phyloP scores from a whole-genome alignment of 2,329 filamentous ascomycete genomes.

The Aspergillus phoenicis region DNA sequence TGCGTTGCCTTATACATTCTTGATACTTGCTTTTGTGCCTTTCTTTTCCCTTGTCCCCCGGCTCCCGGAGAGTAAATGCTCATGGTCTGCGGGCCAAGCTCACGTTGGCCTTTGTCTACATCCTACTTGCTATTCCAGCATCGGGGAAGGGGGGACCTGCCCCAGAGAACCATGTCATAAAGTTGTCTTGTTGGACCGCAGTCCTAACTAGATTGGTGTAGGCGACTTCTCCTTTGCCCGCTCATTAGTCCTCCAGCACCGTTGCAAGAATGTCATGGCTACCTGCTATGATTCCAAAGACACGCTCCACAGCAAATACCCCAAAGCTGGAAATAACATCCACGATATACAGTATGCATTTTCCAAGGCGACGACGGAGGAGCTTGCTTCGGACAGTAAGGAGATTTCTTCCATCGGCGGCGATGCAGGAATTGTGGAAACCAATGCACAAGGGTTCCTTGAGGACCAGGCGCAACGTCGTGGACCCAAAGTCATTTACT shows the following conservation, averaged over 20 bases:
- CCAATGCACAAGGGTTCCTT: constrained; percentile 10
- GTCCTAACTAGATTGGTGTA: constrained; percentile 19
- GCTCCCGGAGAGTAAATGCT: neutral
- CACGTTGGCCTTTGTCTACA: neutral
- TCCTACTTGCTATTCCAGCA: neutral
- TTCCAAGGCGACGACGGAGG: neutral
- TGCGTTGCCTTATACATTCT: neutral
- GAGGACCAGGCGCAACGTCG: constrained; percentile 19
- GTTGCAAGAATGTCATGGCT: constrained; percentile 44
- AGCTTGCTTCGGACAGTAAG: neutral
- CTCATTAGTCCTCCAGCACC: constrained; percentile 46
- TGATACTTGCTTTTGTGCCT: too few relatives aligned
- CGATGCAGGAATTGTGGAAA: neutral
- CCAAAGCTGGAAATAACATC: constrained; percentile 65
- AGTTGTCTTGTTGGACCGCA: neutral
- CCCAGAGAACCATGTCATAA: neutral
- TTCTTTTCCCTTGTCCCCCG: too few relatives aligned
- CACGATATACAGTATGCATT: constrained; percentile 40
- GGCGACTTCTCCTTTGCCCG: constrained; percentile 53
- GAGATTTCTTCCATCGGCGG: neutral
- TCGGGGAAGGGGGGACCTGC: neutral
- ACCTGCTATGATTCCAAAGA: constrained; percentile 50
- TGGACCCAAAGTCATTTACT: constrained; percentile 42
- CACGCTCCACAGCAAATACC: constrained; percentile 70
- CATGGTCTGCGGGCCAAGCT: neutral